A percentile compares a stretch with the other conserved stretches of the same genome.
Conservation (phyloP, 257 asterid species). For the Apocynum venetum region DNA sequence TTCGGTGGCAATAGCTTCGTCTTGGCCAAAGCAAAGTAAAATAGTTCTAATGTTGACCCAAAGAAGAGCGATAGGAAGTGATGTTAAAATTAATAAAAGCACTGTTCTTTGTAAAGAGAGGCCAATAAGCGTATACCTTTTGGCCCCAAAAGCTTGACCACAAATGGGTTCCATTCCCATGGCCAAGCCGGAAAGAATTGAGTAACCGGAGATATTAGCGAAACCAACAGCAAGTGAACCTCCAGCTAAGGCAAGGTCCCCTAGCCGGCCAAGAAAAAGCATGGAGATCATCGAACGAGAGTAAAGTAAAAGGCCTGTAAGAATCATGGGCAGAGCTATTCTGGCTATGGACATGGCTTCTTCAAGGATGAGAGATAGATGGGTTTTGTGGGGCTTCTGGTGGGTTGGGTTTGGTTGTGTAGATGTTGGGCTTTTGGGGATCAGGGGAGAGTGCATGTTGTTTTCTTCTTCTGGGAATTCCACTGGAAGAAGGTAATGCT, state of each 20-base stretch:
- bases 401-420: conserved; percentile 1
- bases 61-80: conserved; percentile 55
- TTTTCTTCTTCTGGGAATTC: conserved; percentile 14
- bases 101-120: conserved; percentile 58
- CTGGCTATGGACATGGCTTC: conserved; percentile 43
- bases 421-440: conserved; percentile 42
- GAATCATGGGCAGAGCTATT: conserved; percentile 68
- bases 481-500: conserved; percentile 13
- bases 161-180: conserved; percentile 91
- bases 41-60: conserved; percentile 63
- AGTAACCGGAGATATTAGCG: conserved; percentile 76
- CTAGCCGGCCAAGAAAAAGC: conserved; percentile 76
- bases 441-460: conserved; percentile 36
- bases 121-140: conserved; percentile 51
- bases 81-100: conserved; percentile 46
- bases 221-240: conserved; percentile 72
- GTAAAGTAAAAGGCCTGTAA: conserved; percentile 69
- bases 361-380: conserved; percentile 27
- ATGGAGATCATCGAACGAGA: conserved; percentile 81
- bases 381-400: conserved; percentile 21
- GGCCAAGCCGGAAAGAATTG: conserved; percentile 76
- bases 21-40: conserved; percentile 55
- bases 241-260: conserved; percentile 65
- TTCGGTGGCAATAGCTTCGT: conserved; percentile 46
- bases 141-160: conserved; percentile 80